Base-by-base conservation (phyloP, 169 alveolate genomes). In the Eimeria zaria region DNA sequence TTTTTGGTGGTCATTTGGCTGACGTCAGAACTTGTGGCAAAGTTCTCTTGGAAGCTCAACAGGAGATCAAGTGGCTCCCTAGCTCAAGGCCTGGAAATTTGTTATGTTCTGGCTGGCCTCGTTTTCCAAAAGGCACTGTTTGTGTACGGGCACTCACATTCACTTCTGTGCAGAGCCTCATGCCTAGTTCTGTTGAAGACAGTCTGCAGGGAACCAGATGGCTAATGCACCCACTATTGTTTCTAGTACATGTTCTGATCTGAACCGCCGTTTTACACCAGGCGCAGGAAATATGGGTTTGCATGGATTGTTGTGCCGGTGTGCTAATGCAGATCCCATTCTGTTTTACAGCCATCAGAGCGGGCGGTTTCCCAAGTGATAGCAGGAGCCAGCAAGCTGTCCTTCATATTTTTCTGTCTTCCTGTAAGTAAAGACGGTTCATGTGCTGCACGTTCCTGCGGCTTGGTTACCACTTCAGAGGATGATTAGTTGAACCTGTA, bases 351-450 rank as follows among this genome's bases (percentile, higher is more conserved):
- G n/a, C 53, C 73, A 60, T 41, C 60, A n/a, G 78, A 84, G 62
- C 78, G 53, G 33, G 80, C n/a, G 60, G 27, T 46, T 33, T 33
- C 92, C 27, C 80, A 46, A 18, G 92, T 62, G n/a, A 44, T 85
- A 36, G 92, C 80, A 16, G 76, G 67, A 30, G 69, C 80, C 24
- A 85, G 78, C 76, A 85, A 58, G 48, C 92, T 85, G 11, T 83
- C 91, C 27, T 58, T 83, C 48, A 48, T 55, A 11, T 83, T 83
- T 30, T 53, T 83, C 48, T 58, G 30, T 74, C 71, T 83, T 18
- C 91, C 91, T 83, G 91, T 83, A 83, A 27, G 91, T 44, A 30
- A 27, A 24, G 30, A 30, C n/a, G 88, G 46, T 24, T 20, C 64
- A 16, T 78, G 88, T 36, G 51, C n/a, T 36, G 12, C 51, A 16